Percentiles rank a stretch among this genome's conserved stretches.
phyloP scores from a whole-genome alignment of 2,329 filamentous ascomycete species.

The Talaromyces piceae region DNA sequence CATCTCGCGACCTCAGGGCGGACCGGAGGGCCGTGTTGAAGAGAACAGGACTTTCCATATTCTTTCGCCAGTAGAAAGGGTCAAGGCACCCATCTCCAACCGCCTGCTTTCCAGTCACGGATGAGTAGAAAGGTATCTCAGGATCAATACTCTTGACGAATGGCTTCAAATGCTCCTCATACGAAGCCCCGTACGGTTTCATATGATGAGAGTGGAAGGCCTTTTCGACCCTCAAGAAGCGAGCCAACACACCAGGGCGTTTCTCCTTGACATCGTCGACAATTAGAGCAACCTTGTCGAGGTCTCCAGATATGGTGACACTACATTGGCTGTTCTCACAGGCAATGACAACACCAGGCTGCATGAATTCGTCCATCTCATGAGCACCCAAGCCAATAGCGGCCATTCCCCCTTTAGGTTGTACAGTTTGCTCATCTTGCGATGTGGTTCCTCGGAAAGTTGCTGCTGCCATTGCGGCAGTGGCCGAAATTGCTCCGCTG shows the following conservation, averaged over 20 bases:
- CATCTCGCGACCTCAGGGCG: slow-evolving; percentile 4
- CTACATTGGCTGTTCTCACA: slow-evolving; percentile 26
- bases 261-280: slow-evolving; percentile 14
- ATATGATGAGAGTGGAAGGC: slow-evolving; percentile 37
- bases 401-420: slow-evolving; percentile 22
- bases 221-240: slow-evolving; percentile 19
- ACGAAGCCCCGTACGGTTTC: slow-evolving; percentile 22
- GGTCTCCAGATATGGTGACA: slow-evolving; percentile 27
- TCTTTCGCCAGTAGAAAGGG: slow-evolving; percentile 27
- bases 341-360: slow-evolving; percentile 16
- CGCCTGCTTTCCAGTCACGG: slow-evolving; percentile 15
- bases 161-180: slow-evolving; percentile 14
- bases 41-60: slow-evolving; percentile 26
- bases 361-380: slow-evolving; percentile 8
- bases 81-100: not conserved
- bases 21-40: slow-evolving; percentile 21
- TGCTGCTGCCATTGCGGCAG: slow-evolving; percentile 15
- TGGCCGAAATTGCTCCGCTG: slow-evolving; percentile 13
- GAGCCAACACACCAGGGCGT: slow-evolving; percentile 16
- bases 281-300: slow-evolving; percentile 16
- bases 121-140: slow-evolving; percentile 9
- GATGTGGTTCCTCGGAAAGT: slow-evolving; percentile 18
- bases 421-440: not conserved
- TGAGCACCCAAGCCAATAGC: slow-evolving; percentile 19
- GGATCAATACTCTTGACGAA: not conserved